These are phyloP conservation scores for Neurospora sp. DNA, from an alignment of 495 filamentous ascomycete genomes.

Conservation along the genomic window DNA sequence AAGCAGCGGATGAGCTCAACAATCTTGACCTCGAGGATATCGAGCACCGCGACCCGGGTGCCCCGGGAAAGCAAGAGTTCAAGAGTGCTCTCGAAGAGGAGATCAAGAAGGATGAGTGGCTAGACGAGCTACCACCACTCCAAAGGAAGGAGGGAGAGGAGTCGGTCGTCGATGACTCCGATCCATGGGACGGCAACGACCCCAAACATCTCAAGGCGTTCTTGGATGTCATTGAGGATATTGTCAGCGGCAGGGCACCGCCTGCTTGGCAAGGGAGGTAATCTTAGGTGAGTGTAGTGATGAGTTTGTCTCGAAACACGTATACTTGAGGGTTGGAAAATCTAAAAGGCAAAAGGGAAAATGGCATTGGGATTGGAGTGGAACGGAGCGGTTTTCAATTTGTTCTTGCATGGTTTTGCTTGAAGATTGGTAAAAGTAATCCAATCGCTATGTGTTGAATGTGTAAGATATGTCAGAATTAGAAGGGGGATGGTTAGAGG, in stretches of 20 bases:
- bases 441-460: neutral
- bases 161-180: neutral
- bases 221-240: neutral
- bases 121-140: neutral
- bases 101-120: neutral
- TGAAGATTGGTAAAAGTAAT: neutral
- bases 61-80: neutral
- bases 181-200: neutral
- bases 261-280: neutral
- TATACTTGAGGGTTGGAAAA: neutral
- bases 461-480: neutral
- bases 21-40: neutral
- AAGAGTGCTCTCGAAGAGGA: neutral
- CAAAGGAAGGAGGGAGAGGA: neutral
- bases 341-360: neutral
- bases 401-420: neutral
- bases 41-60: neutral
- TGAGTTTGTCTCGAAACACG: neutral
- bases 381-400: neutral
- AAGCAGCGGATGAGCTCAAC: neutral
- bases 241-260: neutral
- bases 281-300: neutral
- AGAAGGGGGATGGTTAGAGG: neutral
- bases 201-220: neutral
- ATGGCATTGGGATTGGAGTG: neutral